Conservation (phyloP, 805 yeast species). For the Yarrowia alimentaria region DNA sequence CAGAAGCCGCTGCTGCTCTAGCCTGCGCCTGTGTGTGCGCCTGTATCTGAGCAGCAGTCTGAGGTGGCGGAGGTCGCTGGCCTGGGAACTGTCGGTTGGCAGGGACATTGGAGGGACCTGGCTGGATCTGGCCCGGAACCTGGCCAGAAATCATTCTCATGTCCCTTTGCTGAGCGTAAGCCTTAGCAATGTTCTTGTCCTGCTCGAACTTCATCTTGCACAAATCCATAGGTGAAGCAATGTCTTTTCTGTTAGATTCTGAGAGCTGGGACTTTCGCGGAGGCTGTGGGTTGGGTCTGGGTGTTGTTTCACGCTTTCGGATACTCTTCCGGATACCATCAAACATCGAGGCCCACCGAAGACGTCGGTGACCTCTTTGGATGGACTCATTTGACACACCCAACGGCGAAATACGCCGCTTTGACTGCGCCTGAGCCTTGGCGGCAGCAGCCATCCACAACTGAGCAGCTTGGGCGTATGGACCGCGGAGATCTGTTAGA, state of each 20-base stretch:
- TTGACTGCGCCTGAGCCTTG: conserved; percentile 81
- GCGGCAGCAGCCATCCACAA: conserved; percentile 91
- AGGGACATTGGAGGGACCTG: conserved; percentile 16
- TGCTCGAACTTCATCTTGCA: conserved; percentile 79
- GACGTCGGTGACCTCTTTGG: conserved; percentile 85
- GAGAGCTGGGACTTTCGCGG: conserved; percentile 41
- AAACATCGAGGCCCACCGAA: conserved; percentile 96
- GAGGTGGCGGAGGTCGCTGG: conserved; percentile 17
- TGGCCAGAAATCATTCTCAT: conserved; percentile 28
- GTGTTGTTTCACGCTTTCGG: conserved; percentile 80
- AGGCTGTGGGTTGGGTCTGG: conserved; percentile 52
- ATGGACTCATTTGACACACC: conserved; percentile 93
- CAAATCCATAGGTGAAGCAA: conserved; percentile 81
- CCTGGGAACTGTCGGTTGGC: conserved; percentile 24
- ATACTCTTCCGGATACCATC: conserved; percentile 90
- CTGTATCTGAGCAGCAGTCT: conserved; percentile 33
- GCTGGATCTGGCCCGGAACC: conserved; percentile 14
- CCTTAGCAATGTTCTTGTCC: conserved; percentile 78
- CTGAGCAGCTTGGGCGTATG: conserved; percentile 77
- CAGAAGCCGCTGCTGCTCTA: conserved; percentile 25
- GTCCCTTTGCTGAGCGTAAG: conserved; percentile 40
- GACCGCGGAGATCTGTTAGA: conserved; percentile 81
- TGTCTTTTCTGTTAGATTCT: conserved; percentile 37
- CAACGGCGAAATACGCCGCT: conserved; percentile 82
- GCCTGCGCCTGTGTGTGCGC: conserved; percentile 24